Percentiles rank a stretch among this genome's conserved stretches.
Conservation (phyloP, 2,329 filamentous ascomycete genomes). For the Bipolaris gigantea region DNA sequence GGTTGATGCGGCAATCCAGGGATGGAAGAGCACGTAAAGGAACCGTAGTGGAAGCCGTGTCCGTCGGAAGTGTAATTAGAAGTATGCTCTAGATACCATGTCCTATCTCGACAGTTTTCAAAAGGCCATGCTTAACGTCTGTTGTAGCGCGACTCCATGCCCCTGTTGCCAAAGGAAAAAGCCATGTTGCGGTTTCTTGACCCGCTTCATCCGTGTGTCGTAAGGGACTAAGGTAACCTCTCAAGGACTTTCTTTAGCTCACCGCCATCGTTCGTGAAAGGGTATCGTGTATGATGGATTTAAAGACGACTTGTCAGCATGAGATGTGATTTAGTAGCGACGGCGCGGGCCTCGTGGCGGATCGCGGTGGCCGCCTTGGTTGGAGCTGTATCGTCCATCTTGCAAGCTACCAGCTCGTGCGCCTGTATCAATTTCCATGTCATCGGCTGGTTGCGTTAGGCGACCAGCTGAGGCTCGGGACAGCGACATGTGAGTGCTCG, state of each 20-base stretch:
- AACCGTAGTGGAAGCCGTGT: background rate
- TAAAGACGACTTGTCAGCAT: slow-evolving; percentile 3
- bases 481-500: slow-evolving; percentile 36
- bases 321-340: slow-evolving; percentile 31
- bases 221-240: background rate
- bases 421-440: slow-evolving; percentile 49
- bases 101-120: background rate
- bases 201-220: background rate
- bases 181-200: background rate
- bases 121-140: background rate
- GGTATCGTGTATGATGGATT: slow-evolving; percentile 31
- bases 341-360: slow-evolving; percentile 40
- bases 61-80: slow-evolving; percentile 1
- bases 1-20: slow-evolving; percentile 63
- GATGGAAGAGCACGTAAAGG: slow-evolving; percentile 27
- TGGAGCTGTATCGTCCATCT: slow-evolving; percentile 51
- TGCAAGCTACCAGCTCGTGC: slow-evolving; percentile 44
- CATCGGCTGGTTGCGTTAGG: slow-evolving; percentile 34
- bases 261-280: slow-evolving; percentile 18
- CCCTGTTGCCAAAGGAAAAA: slow-evolving; percentile 4
- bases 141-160: slow-evolving; percentile 1
- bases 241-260: slow-evolving; percentile 1
- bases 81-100: slow-evolving; percentile 8
- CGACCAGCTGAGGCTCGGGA: slow-evolving; percentile 27
- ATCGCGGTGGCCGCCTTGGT: slow-evolving; percentile 29